These are phyloP conservation scores for Macadamia tetraphylla DNA, from an alignment of 164 flowering plant genomes.

Conservation along the genomic window DNA sequence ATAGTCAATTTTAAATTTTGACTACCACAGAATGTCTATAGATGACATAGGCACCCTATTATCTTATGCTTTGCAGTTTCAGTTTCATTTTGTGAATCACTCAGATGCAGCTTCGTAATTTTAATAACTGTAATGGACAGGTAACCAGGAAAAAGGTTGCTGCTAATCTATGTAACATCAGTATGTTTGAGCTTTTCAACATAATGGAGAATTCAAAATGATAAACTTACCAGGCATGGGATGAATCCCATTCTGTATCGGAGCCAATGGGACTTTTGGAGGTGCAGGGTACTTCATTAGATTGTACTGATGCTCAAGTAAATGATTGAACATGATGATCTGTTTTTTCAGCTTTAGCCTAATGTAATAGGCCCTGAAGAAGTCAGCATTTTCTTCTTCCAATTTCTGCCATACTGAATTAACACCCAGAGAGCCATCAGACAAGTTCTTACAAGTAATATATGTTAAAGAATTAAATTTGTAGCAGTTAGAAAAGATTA, in stretches of 20 bases:
- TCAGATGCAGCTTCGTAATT: too few species aligned
- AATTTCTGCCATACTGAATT: slow-evolving; percentile 92
- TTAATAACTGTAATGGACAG: background rate
- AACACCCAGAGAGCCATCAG: slow-evolving; percentile 12
- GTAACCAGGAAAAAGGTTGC: background rate
- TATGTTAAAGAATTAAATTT: background rate
- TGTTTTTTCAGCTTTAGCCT: slow-evolving; percentile 91
- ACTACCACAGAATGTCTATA: background rate
- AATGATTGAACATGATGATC: slow-evolving; percentile 77
- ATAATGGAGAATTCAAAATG: background rate
- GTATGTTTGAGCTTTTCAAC: background rate
- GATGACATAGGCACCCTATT: background rate
- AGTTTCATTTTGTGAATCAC: background rate
- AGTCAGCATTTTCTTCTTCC: slow-evolving; percentile 97
- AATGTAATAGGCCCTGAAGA: slow-evolving; percentile 90
- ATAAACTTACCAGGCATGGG: slow-evolving; percentile 66
- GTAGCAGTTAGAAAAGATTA: background rate
- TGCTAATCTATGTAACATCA: background rate
- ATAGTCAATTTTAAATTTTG: too few species aligned
- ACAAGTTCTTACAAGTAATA: background rate
- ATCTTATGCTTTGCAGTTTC: background rate
- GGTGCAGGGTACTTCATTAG: slow-evolving; percentile 71
- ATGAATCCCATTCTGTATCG: slow-evolving; percentile 90
- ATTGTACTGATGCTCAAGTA: slow-evolving; percentile 86
- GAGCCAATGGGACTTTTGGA: slow-evolving; percentile 75